phyloP scores from a whole-genome alignment of 129 eudicot genomes.

The Chrysanthemum seticuspe region DNA sequence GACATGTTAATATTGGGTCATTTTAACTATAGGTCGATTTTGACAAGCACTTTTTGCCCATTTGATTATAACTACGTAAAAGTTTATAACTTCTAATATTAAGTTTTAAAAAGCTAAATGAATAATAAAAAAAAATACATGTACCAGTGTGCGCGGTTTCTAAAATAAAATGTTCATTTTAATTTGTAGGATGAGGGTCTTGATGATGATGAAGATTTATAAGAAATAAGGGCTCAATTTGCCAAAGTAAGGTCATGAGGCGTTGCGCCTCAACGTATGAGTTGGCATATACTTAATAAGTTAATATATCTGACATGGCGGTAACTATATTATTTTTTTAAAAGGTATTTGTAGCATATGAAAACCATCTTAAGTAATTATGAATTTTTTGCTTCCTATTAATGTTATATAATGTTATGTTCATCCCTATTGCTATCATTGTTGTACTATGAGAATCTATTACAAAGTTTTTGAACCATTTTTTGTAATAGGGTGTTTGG shows the following conservation, averaged over 20 bases:
- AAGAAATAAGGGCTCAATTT: conserved; percentile 86
- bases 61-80: too few species aligned
- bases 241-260: conserved; percentile 80
- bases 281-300: conserved; percentile 13
- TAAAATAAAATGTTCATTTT: conserved; percentile 14
- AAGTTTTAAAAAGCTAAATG: background rate
- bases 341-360: too few species aligned
- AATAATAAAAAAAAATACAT: background rate
- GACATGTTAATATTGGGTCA: too few species aligned
- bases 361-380: too few species aligned
- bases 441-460: too few species aligned
- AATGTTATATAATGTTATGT: too few species aligned
- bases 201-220: conserved; percentile 87
- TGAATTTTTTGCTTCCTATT: background rate
- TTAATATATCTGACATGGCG: conserved; percentile 17
- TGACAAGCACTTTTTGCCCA: too few species aligned
- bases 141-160: background rate
- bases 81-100: too few species aligned
- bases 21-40: too few species aligned
- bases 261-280: conserved; percentile 7
- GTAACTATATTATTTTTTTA: conserved; percentile 3
- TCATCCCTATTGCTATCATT: too few species aligned
- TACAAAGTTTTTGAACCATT: too few species aligned
- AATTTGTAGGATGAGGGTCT: conserved; percentile 55
- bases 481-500: too few species aligned